These are phyloP conservation scores for Periconia sp. DNA, from an alignment of 2,329 filamentous ascomycete species.

Conservation along the genomic window DNA sequence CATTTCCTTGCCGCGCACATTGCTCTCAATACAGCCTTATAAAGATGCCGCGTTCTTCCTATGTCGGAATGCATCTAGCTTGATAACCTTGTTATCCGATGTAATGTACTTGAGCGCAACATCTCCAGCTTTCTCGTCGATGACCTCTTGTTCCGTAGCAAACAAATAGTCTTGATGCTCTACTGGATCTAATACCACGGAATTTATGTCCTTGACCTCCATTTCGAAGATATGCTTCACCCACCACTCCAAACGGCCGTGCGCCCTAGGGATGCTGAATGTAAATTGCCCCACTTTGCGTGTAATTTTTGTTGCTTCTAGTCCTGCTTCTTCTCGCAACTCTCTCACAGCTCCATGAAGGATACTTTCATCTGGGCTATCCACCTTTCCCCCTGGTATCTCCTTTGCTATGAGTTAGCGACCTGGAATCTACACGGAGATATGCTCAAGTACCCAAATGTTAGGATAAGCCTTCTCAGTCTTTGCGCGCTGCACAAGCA, in stretches of 20 bases:
- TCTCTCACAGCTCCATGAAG: slow-evolving; percentile 58
- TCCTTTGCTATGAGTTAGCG: slow-evolving; percentile 46
- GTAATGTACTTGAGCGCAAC: slow-evolving; percentile 39
- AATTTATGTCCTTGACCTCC: slow-evolving; percentile 29
- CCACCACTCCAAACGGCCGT: slow-evolving; percentile 31
- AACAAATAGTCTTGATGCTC: slow-evolving; percentile 52
- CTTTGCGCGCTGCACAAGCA: slow-evolving; percentile 45
- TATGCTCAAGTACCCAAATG: slow-evolving; percentile 31
- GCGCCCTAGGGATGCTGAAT: slow-evolving; percentile 23
- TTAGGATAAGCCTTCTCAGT: slow-evolving; percentile 42
- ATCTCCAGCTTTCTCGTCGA: slow-evolving; percentile 31
- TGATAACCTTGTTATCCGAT: slow-evolving; percentile 36
- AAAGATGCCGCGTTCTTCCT: slow-evolving; percentile 10
- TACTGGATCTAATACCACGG: slow-evolving; percentile 42
- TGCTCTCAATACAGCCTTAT: not conserved
- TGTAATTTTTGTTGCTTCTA: slow-evolving; percentile 52
- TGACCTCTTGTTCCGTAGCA: slow-evolving; percentile 49
- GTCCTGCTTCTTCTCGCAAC: slow-evolving; percentile 59
- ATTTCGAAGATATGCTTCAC: slow-evolving; percentile 44
- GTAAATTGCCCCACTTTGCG: slow-evolving; percentile 49
- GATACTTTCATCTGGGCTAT: slow-evolving; percentile 54
- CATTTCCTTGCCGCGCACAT: not conserved
- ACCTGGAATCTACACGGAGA: not conserved
- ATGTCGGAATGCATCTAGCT: slow-evolving; percentile 41
- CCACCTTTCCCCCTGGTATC: slow-evolving; percentile 58